phyloP scores from a whole-genome alignment of 352 stramenopile genomes.

The Phytophthora brassicae region DNA sequence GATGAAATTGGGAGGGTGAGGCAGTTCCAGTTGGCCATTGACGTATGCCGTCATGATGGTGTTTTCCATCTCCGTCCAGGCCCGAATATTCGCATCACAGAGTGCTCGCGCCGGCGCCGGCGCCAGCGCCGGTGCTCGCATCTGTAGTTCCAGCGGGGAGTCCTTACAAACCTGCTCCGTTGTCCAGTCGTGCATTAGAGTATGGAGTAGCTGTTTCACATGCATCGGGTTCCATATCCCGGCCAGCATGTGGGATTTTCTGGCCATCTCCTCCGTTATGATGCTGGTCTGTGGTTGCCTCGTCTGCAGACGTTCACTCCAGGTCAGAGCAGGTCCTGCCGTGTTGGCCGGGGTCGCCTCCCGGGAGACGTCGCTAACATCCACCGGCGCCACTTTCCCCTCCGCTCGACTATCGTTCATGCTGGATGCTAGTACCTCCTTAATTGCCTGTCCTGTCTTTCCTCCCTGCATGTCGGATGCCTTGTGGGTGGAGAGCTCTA shows the following conservation, averaged over 20 bases:
- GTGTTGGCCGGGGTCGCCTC: too few relatives aligned
- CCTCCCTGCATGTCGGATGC: too few relatives aligned
- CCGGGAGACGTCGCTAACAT: too few relatives aligned
- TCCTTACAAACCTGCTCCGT: too few relatives aligned
- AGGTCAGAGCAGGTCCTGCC: neutral
- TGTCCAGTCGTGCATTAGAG: neutral
- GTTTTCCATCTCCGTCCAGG: slow-evolving; percentile 3
- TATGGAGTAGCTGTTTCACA: neutral
- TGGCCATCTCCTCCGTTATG: neutral
- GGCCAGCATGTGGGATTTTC: slow-evolving; percentile 3
- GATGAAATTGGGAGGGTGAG: slow-evolving; percentile 4
- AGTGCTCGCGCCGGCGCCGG: neutral
- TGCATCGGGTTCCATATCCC: slow-evolving; percentile 5
- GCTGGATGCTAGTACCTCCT: too few relatives aligned
- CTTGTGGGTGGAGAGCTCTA: too few relatives aligned
- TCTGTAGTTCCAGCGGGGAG: too few relatives aligned
- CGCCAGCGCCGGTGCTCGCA: neutral
- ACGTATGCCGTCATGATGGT: neutral
- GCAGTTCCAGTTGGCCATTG: neutral
- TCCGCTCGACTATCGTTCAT: too few relatives aligned
- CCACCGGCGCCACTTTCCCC: too few relatives aligned
- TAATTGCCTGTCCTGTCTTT: too few relatives aligned
- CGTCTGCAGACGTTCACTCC: neutral
- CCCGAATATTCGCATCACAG: neutral
- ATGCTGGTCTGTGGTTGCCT: neutral